Evolutionary conservation across 1,139 yeast genomes (phyloP), one percentile per base, ranked within the genome.

Genomic region (Oligophagozyma castellii): DNA sequence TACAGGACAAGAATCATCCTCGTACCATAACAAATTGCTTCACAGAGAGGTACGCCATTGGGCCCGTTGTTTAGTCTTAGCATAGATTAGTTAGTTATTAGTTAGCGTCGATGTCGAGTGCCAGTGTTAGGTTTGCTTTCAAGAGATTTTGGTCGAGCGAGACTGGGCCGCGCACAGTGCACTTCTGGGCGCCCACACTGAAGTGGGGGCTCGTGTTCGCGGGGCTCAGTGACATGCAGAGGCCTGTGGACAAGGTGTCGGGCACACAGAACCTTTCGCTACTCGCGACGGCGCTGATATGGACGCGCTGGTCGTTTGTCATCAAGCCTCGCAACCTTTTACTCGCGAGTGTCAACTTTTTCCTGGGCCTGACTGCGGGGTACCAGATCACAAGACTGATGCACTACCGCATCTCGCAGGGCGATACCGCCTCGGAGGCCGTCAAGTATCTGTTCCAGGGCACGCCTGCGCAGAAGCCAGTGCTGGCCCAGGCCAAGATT

Each of bases 271-370:
- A 81, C 54, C 32, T 48, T 21, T 94, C 98, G 1, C 65, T 89
- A 35, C 67, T 80, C 45, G 89, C 89, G 28, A 89, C 98, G 1
- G 98, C 96, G 33, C 73, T 71, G 32, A 84, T 89, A 46, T 89
- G 98, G 98, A 89, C 98, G 26, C 73, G 98, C 55, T 89, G 98
- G 98, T 86, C 95, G 19, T 70, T 84, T 56, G 92, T 84, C 38
- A 89, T 89, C 52, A 73, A 63, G 45, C 98, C 98, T 30, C 77
- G 80, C 58, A 89, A 89, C 60, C 65, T 68, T 43, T 62, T 89
- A 36, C 66, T 89, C 44, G 98, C 96, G 4, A 73, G 92, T 19
- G 98, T 89, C 35, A 89, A 89, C 60, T 83, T 84, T 65, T 89
- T 89, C 65, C 63, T 89, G 37, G 95, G 94, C 16, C 63, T 75